Conservation (phyloP, 108 stramenopile species). For the Parietichytrium sp. region DNA sequence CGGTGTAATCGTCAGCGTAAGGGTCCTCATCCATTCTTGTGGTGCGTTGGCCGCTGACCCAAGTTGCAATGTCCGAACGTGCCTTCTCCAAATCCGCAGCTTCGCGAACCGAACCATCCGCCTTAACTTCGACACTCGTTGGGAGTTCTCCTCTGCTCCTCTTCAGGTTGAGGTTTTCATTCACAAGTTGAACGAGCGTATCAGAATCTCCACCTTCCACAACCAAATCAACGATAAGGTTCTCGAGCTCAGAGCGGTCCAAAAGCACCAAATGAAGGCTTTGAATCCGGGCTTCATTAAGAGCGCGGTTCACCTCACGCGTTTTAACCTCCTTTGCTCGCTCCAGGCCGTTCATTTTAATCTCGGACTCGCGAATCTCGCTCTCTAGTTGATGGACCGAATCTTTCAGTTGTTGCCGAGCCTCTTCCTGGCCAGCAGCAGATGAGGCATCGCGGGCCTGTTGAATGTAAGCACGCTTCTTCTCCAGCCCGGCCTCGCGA, state of each 20-base stretch:
- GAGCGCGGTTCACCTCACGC: no score
- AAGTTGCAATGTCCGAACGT: no score
- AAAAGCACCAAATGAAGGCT: not conserved
- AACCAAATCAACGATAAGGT: not conserved
- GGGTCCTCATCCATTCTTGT: not conserved
- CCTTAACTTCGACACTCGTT: not conserved
- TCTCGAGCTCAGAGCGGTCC: not conserved
- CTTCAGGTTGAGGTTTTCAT: not conserved
- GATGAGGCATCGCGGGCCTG: not conserved
- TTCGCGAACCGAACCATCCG: not conserved
- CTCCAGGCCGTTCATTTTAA: no score
- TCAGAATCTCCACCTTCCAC: not conserved
- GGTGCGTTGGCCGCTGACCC: no score
- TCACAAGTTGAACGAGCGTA: not conserved
- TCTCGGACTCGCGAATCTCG: no score
- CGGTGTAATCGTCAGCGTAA: not conserved
- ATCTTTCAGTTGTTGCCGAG: no score
- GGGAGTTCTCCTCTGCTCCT: no score
- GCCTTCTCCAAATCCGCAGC: no score
- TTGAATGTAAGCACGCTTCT: conserved; percentile 3
- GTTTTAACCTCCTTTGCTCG: no score
- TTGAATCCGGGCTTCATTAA: not conserved
- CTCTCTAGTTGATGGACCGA: no score
- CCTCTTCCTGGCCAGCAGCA: not conserved
- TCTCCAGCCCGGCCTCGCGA: not conserved